Evolutionary conservation across 2,329 filamentous ascomycete species (phyloP), one percentile per base, ranked within the genome.

Genomic region (Exutisphaerella laricina): DNA sequence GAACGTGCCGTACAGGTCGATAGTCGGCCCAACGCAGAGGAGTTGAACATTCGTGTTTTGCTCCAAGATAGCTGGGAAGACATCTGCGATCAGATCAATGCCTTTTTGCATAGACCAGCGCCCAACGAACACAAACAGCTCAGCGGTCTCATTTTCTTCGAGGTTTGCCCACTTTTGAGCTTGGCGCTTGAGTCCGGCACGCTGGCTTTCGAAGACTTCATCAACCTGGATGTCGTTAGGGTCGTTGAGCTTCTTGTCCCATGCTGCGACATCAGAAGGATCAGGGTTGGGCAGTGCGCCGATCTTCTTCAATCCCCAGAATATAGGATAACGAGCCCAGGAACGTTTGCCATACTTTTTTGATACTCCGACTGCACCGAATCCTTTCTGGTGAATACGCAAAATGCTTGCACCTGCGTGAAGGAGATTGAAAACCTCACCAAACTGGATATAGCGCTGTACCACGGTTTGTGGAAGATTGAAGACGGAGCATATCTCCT

Each of bases 101-200:
- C 80, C 80, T 60, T 84, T 84, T 56, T 84, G 80, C 70, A 80
- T 75, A 7, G 75, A 80, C 80, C 80, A 84, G 49, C 80, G 74
- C 45, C 80, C 80, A 32, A 84, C 80, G 52, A 84, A 84, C 6
- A 84, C 80, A 49, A 84, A 74, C 6, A 84, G 68, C 45, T 84
- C 78, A 2, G 80, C 79, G 28, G 78, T 69, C 1, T 78, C 73
- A 50, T 79, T 73, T 40, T 78, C 70, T 2, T 80, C 69, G 2
- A 84, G 68, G 10, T 77, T 78, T 31, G 80, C 80, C 80, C 80
- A 84, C 62, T 80, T 74, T 55, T 84, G 80, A 14, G 80, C 79
- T 58, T 83, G 78, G 6, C 71, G 69, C 43, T 76, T 75, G 16
- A 81, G 64, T 4, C 71, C 71, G 3, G 64, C 71, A 53, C 79